Evolutionary conservation across 2,329 filamentous ascomycete species (phyloP), one percentile per base, ranked within the genome.

Genomic region (Cladophialophora immunda): DNA sequence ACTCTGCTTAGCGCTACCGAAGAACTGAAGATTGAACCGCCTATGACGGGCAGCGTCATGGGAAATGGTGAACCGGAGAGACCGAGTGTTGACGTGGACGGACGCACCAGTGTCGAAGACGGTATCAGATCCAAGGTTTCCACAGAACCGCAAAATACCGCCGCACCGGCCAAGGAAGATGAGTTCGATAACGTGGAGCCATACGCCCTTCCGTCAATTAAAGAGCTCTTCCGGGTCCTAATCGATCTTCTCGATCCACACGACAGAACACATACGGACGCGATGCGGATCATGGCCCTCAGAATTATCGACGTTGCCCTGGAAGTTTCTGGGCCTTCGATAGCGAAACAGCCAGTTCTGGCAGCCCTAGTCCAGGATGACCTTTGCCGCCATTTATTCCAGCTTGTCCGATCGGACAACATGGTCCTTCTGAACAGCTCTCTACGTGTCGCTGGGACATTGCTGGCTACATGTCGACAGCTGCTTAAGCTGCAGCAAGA

Each of bases 401-500:
- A 99, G 80, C 87, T 99, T 30, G 94, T 98, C 47, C 88, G 94
- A 66, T 97, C 94, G 5, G 96, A 99, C 74, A 98, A 97, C 74
- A 95, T 98, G 87, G 90, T 92, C 11, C 93, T 99, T 65, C 83
- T 99, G 17, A 93, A 97, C 75, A 94, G 97, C 77, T 96, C 95
- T 2, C 83, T 99, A 22, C 90, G 94, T 68, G 95, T 99, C 59
- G 92, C 94, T 1, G 93, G 93, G 17, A 99, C 95, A 4, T 81
- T 99, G 29, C 82, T 99, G 34, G 91, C 94, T 30, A 98, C 95
- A 0, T 98, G 95, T 75, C 88, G 95, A 69, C 89, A 89, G 32
- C 92, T 97, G 15, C 84, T 99, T 52, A 98, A 98, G 81, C 84
- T 99, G 50, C 95, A 99, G 76, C 95, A 99, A 80, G 95, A 99